These are phyloP conservation scores for Tylopilus rubrobrunneus DNA, from an alignment of 768 basidiomycete species.

Conservation along the genomic window DNA sequence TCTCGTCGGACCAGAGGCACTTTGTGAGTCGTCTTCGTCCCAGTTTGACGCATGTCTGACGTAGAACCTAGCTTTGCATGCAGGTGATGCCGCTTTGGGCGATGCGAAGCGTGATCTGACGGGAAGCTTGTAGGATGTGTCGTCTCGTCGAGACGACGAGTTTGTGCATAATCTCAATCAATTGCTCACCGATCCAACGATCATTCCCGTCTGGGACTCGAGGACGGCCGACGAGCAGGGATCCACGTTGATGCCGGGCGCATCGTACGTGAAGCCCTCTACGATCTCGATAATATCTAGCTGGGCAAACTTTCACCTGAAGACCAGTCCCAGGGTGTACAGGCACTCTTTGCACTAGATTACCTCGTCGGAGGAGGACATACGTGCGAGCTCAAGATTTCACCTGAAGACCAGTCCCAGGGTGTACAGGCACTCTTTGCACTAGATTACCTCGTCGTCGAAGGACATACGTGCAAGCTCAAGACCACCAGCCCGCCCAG, in stretches of 20 bases:
- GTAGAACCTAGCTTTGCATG: constrained; percentile 68
- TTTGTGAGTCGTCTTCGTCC: constrained; percentile 58
- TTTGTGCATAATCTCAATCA: constrained; percentile 71
- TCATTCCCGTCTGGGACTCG: constrained; percentile 55
- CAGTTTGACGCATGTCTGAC: not conserved
- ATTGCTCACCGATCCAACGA: constrained; percentile 63
- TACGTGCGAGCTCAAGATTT: constrained; percentile 71
- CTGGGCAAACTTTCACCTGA: constrained; percentile 48
- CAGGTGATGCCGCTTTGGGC: constrained; percentile 47
- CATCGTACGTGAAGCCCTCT: no score
- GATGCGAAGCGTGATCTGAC: not conserved
- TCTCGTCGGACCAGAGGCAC: constrained; percentile 84
- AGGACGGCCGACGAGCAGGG: constrained; percentile 38
- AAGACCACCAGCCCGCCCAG: constrained; percentile 68
- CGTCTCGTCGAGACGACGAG: constrained; percentile 63
- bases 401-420: constrained; percentile 43
- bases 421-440: constrained; percentile 79
- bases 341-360: constrained; percentile 83
- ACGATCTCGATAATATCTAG: no score
- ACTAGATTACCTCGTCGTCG: constrained; percentile 88
- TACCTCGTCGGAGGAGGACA: constrained; percentile 94
- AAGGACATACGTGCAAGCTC: constrained; percentile 87
- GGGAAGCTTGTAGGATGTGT: constrained; percentile 50
- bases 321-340: constrained; percentile 51
- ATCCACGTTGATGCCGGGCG: constrained; percentile 40